phyloP scores from a whole-genome alignment of 495 filamentous ascomycete genomes.

The Penicillium daleae region DNA sequence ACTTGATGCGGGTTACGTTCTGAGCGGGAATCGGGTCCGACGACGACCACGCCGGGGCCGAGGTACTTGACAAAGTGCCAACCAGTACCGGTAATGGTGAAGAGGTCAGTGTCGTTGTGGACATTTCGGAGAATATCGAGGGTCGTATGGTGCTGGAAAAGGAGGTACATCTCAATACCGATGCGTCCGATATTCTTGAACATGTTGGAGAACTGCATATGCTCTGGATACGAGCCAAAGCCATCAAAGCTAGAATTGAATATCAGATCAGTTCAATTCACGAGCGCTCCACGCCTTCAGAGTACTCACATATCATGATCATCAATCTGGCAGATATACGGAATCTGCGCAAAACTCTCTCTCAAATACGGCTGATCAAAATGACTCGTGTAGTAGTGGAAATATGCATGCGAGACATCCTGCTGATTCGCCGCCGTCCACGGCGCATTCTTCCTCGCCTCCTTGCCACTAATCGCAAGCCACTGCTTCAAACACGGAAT shows the following conservation, averaged over 20 bases:
- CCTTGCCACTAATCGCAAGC: constrained; percentile 86
- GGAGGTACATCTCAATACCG: constrained; percentile 98
- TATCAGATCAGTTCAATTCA: constrained; percentile 25
- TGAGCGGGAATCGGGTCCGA: constrained; percentile 88
- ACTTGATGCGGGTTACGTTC: constrained; percentile 91
- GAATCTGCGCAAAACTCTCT: constrained; percentile 96
- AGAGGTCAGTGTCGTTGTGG: constrained; percentile 83
- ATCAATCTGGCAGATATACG: constrained; percentile 88
- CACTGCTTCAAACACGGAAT: constrained; percentile 91
- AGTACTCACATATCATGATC: constrained; percentile 97
- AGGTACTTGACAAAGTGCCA: constrained; percentile 99
- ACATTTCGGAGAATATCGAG: constrained; percentile 89
- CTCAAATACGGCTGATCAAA: constrained; percentile 94
- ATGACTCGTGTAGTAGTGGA: constrained; percentile 97
- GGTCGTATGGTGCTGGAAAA: constrained; percentile 98
- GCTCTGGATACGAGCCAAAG: constrained; percentile 96
- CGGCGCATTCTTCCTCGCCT: constrained; percentile 82
- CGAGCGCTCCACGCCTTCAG: too few relatives aligned
- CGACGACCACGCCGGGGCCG: constrained; percentile 85
- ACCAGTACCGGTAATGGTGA: constrained; percentile 94
- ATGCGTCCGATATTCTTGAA: constrained; percentile 98
- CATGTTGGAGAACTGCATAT: constrained; percentile 96
- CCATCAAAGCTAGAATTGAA: constrained; percentile 77
- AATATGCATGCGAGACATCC: constrained; percentile 93
- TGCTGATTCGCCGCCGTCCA: constrained; percentile 96